A percentile compares a stretch with the other conserved stretches of the same genome.
Evolutionary conservation across 2,329 filamentous ascomycete species (phyloP).

Genomic region (Fonsecaea pedrosoi): DNA sequence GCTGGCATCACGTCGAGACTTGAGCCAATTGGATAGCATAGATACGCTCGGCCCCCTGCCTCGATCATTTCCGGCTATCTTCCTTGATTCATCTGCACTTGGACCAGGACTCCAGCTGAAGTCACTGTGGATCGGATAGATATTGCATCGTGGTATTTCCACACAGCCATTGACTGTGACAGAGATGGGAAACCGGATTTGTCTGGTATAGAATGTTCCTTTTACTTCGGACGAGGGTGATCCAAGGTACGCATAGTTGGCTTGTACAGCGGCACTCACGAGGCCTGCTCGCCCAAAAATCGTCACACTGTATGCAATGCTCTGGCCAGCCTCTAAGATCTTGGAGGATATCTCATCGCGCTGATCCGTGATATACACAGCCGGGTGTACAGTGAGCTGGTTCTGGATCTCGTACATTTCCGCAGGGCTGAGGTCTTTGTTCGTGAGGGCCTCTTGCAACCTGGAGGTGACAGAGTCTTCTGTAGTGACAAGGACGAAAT

Average conservation of each 20-base stretch:
- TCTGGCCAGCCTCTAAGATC: constrained; percentile 49
- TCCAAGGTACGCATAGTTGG: constrained; percentile 86
- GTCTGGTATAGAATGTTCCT: constrained; percentile 81
- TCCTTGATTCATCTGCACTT: constrained; percentile 44
- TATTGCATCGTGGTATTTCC: constrained; percentile 79
- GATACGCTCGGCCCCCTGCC: neutral
- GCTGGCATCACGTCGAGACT: constrained; percentile 47
- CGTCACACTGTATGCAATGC: constrained; percentile 73
- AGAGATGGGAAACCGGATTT: constrained; percentile 78
- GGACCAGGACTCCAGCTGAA: constrained; percentile 64
- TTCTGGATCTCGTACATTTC: constrained; percentile 88
- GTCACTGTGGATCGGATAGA: constrained; percentile 73
- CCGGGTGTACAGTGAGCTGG: constrained; percentile 75
- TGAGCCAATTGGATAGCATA: constrained; percentile 27
- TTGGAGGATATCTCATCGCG: constrained; percentile 11
- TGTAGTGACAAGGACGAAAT: constrained; percentile 86
- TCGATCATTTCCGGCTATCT: neutral
- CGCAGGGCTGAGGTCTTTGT: constrained; percentile 76
- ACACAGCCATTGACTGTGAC: constrained; percentile 92
- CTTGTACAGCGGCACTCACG: constrained; percentile 77
- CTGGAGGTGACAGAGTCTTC: constrained; percentile 84
- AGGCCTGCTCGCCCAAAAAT: constrained; percentile 85
- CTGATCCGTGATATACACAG: constrained; percentile 45
- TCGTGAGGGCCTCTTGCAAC: constrained; percentile 75
- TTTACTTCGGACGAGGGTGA: constrained; percentile 70